These are phyloP conservation scores for Eucalyptus camaldulensis DNA, from an alignment of 345 rosid genomes.

Conservation along the genomic window DNA sequence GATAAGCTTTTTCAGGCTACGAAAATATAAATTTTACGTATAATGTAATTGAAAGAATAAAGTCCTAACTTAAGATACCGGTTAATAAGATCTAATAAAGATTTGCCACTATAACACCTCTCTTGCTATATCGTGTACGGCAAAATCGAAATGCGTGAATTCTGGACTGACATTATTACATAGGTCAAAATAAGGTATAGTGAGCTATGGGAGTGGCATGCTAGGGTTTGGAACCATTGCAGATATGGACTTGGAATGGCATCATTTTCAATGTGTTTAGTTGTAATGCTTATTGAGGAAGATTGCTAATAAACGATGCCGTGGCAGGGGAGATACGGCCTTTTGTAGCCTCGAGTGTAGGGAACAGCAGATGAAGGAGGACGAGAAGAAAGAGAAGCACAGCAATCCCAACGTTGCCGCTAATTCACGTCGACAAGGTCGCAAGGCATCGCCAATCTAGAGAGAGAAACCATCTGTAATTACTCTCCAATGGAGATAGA, in stretches of 20 bases:
- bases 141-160: neutral
- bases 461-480: neutral
- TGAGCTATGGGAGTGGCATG: neutral
- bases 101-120: neutral
- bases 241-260: neutral
- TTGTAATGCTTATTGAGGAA: neutral
- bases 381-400: conserved; percentile 32
- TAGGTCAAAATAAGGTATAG: neutral
- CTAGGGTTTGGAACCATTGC: neutral
- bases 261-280: neutral
- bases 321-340: conserved; percentile 66
- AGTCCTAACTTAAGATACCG: neutral
- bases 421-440: neutral
- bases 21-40: neutral
- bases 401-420: neutral
- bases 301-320: neutral
- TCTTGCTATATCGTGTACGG: neutral
- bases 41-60: neutral
- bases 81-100: neutral
- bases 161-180: neutral
- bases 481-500: neutral
- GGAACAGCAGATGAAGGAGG: conserved; percentile 62
- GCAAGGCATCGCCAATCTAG: neutral
- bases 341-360: conserved; percentile 85
- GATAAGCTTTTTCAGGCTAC: neutral